These are phyloP conservation scores for Cephalotrichum gorgonifer DNA, from an alignment of 2,329 filamentous ascomycete genomes.

Conservation along the genomic window DNA sequence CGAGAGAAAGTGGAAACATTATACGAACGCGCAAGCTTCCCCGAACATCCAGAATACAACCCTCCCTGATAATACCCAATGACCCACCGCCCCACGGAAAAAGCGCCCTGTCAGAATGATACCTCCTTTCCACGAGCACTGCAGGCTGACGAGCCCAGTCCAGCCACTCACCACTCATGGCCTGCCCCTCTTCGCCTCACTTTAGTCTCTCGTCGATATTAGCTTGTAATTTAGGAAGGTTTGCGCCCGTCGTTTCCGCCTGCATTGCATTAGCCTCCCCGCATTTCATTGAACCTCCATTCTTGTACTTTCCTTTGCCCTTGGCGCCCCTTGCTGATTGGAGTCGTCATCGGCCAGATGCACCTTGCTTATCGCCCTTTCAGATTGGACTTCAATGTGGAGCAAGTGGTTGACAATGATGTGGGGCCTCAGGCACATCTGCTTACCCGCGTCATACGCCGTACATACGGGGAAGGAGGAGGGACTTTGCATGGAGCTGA, in stretches of 20 bases:
- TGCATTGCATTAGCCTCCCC: background rate
- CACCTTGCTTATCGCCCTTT: background rate
- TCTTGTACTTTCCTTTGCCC: background rate
- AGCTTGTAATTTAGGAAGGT: background rate
- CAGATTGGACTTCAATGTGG: background rate
- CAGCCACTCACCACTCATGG: background rate
- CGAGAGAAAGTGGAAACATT: background rate
- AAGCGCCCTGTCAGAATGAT: background rate
- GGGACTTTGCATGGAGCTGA: background rate
- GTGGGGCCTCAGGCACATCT: background rate
- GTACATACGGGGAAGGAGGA: background rate
- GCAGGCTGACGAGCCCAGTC: background rate
- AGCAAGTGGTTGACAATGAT: slow-evolving; percentile 2
- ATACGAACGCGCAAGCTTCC: background rate
- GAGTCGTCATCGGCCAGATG: background rate
- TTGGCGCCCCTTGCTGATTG: background rate
- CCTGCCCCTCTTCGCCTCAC: background rate
- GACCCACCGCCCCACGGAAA: too few species aligned
- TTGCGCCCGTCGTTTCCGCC: background rate
- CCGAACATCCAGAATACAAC: background rate
- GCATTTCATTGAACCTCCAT: background rate
- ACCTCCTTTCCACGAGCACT: background rate
- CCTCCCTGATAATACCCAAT: background rate
- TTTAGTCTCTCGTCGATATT: background rate
- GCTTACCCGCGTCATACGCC: background rate